Evolutionary conservation across 441 rosid genomes (phyloP), one percentile per base, ranked within the genome.

Genomic region (Pelargonium citronellum): DNA sequence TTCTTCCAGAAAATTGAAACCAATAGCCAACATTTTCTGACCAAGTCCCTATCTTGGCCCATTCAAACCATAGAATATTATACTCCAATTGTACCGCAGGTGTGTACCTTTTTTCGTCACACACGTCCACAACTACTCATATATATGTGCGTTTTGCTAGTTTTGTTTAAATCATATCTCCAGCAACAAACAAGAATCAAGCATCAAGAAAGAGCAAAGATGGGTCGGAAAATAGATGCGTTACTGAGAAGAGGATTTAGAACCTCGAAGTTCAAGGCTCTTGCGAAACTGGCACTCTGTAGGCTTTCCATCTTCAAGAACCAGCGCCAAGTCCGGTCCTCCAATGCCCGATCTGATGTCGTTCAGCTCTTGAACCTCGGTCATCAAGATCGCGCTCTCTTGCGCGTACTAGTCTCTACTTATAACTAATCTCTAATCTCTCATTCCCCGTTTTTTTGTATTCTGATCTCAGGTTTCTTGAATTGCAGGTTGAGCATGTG

Each of bases 221-320:
- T 94, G 98, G 97, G 98, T 64, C 90, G 82, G 83, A 93, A 83
- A 76, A 86, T 91, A 0, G 95, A 89, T 77, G 88, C 88, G 63
- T 63, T 94, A 41, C 79, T 94, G 12, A 86, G 96, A 74, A 87
- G 91, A 74, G 65, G 67, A 34, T 86, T 89, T 86, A 86, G 81
- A 81, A 71, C 76, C 19, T 67, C 76, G 71, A 94, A 90, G 78
- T 87, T 90, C 81, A 90, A 81, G 72, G 69, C 90, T 11, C 80
- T 81, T 3, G 57, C 76, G 64, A 83, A 66, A 71, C 90, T 91
- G 34, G 91, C 96, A 69, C 71, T 85, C 67, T 83, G 94, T 70
- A 89, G 99, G 61, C 84, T 90, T 64, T 77, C 87, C 55, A 84
- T 89, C 15, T 85, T 90, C 83, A 90, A 85, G 86, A 86, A 80